Conservation (phyloP, 768 basidiomycete species). For the Daedaleopsis nitida region DNA sequence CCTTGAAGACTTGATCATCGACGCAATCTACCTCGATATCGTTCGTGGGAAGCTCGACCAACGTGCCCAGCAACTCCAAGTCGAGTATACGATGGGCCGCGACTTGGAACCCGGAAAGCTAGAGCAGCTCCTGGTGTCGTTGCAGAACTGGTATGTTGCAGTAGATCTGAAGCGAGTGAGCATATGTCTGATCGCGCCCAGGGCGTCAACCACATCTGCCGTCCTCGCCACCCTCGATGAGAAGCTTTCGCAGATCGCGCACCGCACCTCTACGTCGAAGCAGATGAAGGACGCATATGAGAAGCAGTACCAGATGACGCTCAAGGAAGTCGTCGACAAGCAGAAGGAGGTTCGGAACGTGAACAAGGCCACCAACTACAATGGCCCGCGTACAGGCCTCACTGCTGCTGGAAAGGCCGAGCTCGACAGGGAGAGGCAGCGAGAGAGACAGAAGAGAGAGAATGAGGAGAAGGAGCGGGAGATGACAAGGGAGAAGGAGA, state of each 20-base stretch:
- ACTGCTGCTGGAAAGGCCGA: constrained; percentile 25
- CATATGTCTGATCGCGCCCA: constrained; percentile 29
- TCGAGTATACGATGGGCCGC: constrained; percentile 90
- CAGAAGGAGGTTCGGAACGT: constrained; percentile 46
- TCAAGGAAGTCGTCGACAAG: constrained; percentile 67
- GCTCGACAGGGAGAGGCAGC: constrained; percentile 17
- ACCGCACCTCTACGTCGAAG: constrained; percentile 44
- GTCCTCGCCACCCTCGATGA: constrained; percentile 74
- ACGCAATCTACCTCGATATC: constrained; percentile 91
- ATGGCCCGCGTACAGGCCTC: constrained; percentile 18
- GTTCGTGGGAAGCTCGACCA: constrained; percentile 93
- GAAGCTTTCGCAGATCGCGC: constrained; percentile 61
- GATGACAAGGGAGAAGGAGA: constrained; percentile 10
- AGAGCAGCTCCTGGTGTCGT: constrained; percentile 57
- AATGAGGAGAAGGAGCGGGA: constrained; percentile 16
- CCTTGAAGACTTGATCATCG: constrained; percentile 96
- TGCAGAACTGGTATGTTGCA: constrained; percentile 63
- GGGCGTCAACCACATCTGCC: constrained; percentile 70
- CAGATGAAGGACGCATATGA: constrained; percentile 57
- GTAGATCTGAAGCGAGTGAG: constrained; percentile 7
- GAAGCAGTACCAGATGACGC: constrained; percentile 45
- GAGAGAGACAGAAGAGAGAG: constrained; percentile 12
- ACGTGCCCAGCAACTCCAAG: constrained; percentile 84
- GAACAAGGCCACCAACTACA: constrained; percentile 13
- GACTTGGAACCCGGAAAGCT: constrained; percentile 82